phyloP scores from a whole-genome alignment of 169 alveolate genomes.

The Cyclospora cayetanensis region DNA sequence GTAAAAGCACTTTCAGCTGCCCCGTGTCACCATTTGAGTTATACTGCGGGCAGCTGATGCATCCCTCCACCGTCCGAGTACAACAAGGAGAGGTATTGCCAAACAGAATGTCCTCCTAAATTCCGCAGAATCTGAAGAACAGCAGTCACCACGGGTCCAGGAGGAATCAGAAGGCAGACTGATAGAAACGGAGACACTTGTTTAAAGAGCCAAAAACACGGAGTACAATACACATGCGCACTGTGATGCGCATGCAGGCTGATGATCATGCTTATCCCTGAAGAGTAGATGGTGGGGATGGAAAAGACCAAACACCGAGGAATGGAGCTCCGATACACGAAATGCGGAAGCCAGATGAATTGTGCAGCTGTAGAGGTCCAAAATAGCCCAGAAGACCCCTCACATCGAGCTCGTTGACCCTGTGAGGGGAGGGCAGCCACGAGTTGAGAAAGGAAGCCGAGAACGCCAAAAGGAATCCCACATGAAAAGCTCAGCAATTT shows the following conservation, averaged over 20 bases:
- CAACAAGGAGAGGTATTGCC: background rate
- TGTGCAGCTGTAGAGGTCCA: background rate
- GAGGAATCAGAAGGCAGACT: background rate
- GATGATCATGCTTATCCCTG: background rate
- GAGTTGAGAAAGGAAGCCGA: background rate
- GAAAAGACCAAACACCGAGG: background rate
- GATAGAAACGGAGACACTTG: background rate
- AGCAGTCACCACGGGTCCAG: background rate
- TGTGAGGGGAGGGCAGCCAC: constrained; percentile 64
- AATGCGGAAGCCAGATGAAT: background rate
- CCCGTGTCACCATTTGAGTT: too few species aligned
- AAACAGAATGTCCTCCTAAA: background rate
- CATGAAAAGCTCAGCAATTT: constrained; percentile 5
- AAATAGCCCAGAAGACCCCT: background rate
- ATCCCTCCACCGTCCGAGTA: background rate
- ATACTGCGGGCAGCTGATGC: too few species aligned
- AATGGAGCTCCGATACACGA: too few species aligned
- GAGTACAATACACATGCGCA: background rate
- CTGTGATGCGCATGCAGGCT: background rate
- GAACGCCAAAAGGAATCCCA: constrained; percentile 18
- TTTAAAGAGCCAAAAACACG: background rate
- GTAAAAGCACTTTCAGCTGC: too few species aligned
- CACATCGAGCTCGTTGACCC: constrained; percentile 25
- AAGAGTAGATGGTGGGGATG: background rate
- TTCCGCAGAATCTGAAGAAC: background rate